Base-by-base conservation (phyloP, 805 yeast genomes). In the Sporopachydermia quercuum region DNA sequence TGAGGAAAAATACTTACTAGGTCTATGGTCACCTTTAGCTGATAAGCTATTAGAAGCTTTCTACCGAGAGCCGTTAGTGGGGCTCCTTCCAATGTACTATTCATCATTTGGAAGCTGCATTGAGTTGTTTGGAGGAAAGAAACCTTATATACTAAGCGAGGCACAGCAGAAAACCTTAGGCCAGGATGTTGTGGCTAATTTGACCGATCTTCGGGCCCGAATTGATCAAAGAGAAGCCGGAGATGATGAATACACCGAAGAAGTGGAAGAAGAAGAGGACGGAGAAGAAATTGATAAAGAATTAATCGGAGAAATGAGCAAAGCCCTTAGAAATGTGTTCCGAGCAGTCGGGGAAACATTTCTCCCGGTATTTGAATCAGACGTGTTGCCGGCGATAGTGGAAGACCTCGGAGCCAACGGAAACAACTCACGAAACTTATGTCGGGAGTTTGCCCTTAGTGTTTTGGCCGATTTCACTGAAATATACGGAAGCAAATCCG, bases 261-360 rank as follows among this genome's bases (percentile, higher is more conserved):
- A 84, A 36, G 65, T 77, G 4, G 94, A 80, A 43, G 82, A 75
- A 41, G 86, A 78, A 42, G 96, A 87, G 41, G 78, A 73, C 19
- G 85, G 76, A 43, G 94, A 81, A 50, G 74, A 68, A 49, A 78
- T 91, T 1, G 97, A 91, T 56, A 96, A 86, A 53, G 96, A 87
- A 53, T 63, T 91, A 37, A 61, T 86, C 39, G 93, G 85, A 50
- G 94, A 89, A 54, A 74, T 86, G 46, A 82, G 80, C 55, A 81
- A 79, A 54, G 76, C 80, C 1, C 57, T 91, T 33, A 68, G 79
- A 4, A 67, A 79, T 1, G 65, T 85, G 14, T 80, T 89, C 68
- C 78, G 74, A 55, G 68, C 71, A 35, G 63, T 72, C 16, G 70
- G 72, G 46, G 58, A 65, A 4, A 63, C 63, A 41, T 83, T 81